A percentile compares a stretch with the other conserved stretches of the same genome.
These are phyloP conservation scores for Leucosporidium creatinivorum DNA, from an alignment of 768 basidiomycete species.

Conservation along the genomic window DNA sequence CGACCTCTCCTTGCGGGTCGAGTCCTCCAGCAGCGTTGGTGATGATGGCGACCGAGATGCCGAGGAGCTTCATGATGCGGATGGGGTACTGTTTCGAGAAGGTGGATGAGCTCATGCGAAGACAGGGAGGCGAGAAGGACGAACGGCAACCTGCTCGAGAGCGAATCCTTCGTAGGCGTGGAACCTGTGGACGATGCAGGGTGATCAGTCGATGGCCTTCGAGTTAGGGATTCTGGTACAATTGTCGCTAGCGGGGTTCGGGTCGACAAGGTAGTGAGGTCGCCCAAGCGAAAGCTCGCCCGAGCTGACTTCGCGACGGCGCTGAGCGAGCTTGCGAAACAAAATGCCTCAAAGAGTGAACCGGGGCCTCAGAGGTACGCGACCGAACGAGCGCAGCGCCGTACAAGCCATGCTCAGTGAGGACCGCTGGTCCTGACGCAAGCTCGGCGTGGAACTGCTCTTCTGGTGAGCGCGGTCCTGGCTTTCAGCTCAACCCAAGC, in stretches of 20 bases:
- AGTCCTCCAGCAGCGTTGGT: slow-evolving; percentile 84
- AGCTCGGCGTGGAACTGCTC: too few species aligned
- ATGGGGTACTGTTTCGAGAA: slow-evolving; percentile 52
- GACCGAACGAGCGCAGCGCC: too few species aligned
- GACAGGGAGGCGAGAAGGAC: background rate
- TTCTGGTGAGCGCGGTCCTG: too few species aligned
- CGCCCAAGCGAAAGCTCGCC: too few species aligned
- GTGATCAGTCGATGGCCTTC: background rate
- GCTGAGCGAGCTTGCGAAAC: too few species aligned
- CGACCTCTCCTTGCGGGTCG: slow-evolving; percentile 63
- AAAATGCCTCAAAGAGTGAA: too few species aligned
- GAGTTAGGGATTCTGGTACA: background rate
- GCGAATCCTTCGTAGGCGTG: slow-evolving; percentile 67
- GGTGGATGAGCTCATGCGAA: slow-evolving; percentile 59
- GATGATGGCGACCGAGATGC: slow-evolving; percentile 60
- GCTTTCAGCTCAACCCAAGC: too few species aligned
- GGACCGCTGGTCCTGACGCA: too few species aligned
- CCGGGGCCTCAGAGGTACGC: too few species aligned
- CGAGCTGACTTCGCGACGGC: too few species aligned
- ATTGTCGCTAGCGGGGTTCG: background rate
- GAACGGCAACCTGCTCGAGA: slow-evolving; percentile 12
- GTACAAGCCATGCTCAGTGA: too few species aligned
- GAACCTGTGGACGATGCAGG: slow-evolving; percentile 6
- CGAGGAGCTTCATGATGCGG: slow-evolving; percentile 47
- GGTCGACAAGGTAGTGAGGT: too few species aligned